Evolutionary conservation across 2,329 filamentous ascomycete genomes (phyloP).

Genomic region (Daldinia eschscholtzii): DNA sequence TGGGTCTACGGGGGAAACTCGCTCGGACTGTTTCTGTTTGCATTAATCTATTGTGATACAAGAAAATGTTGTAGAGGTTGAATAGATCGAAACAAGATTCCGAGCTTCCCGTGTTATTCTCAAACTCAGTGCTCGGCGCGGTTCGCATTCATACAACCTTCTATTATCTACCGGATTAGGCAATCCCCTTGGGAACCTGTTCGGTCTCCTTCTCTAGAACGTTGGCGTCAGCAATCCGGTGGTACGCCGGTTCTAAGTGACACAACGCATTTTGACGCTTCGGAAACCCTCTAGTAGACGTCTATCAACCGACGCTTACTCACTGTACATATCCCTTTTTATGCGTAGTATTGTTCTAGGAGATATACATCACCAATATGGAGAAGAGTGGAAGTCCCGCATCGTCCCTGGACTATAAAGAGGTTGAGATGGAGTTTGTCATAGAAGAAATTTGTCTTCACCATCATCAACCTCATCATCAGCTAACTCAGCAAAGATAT

Average conservation of each 20-base stretch:
- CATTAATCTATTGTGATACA: background rate
- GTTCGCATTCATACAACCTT: constrained; percentile 20
- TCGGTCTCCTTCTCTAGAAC: constrained; percentile 7
- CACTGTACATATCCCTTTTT: constrained; percentile 24
- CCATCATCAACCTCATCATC: constrained; percentile 19
- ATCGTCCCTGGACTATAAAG: constrained; percentile 34
- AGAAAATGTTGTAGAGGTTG: constrained; percentile 11
- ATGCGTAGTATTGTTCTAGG: constrained; percentile 13
- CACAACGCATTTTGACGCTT: constrained; percentile 30
- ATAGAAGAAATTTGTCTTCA: constrained; percentile 12
- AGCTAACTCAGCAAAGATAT: constrained; percentile 4
- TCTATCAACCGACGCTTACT: constrained; percentile 37
- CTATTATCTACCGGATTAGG: background rate
- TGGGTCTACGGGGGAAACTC: constrained; percentile 27
- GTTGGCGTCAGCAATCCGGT: constrained; percentile 12
- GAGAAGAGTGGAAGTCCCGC: constrained; percentile 25
- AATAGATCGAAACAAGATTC: constrained; percentile 15
- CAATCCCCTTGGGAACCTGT: constrained; percentile 13
- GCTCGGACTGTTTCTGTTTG: constrained; percentile 20
- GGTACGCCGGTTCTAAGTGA: constrained; percentile 30
- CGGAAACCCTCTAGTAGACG: constrained; percentile 16
- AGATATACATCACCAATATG: constrained; percentile 25
- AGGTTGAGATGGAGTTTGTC: constrained; percentile 8
- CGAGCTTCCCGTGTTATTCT: constrained; percentile 15
- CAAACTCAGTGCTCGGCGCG: constrained; percentile 6